phyloP scores from a whole-genome alignment of 2,329 filamentous ascomycete species.

The Biscogniauxia mediterranea region DNA sequence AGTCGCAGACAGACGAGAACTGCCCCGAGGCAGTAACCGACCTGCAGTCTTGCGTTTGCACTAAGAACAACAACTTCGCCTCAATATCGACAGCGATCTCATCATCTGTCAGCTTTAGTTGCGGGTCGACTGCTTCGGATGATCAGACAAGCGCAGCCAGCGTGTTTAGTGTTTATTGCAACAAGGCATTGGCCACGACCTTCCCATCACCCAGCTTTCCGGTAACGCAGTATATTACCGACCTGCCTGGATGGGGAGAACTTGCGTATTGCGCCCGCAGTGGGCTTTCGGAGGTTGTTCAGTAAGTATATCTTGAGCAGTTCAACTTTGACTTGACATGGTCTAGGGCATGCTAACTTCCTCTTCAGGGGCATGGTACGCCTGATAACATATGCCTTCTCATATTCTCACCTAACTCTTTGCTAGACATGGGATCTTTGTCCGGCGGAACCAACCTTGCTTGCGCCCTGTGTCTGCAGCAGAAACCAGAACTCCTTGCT shows the following conservation, averaged over 20 bases:
- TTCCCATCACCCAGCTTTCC: conserved; percentile 44
- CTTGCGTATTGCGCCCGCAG: conserved; percentile 44
- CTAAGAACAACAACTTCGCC: conserved; percentile 42
- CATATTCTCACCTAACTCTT: conserved; percentile 4
- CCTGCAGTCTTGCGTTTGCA: conserved; percentile 53
- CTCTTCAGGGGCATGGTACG: conserved; percentile 31
- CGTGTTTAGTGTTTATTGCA: conserved; percentile 49
- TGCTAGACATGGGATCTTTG: conserved; percentile 36
- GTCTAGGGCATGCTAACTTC: neutral
- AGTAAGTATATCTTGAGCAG: conserved; percentile 27
- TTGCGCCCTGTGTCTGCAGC: conserved; percentile 51
- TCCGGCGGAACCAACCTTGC: conserved; percentile 38
- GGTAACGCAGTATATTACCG: conserved; percentile 49
- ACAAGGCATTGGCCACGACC: conserved; percentile 36
- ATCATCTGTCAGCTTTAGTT: conserved; percentile 40
- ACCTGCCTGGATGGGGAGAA: conserved; percentile 42
- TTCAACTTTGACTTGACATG: neutral
- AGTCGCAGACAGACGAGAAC: conserved; percentile 39
- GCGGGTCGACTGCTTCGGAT: conserved; percentile 46
- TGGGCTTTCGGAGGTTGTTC: conserved; percentile 39
- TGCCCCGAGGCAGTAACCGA: conserved; percentile 44
- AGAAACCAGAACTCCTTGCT: conserved; percentile 48
- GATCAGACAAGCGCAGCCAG: conserved; percentile 47
- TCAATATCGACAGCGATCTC: conserved; percentile 40
- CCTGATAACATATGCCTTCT: neutral